These are phyloP conservation scores for Cryphonectria carpinicola DNA, from an alignment of 2,329 filamentous ascomycete genomes.

Conservation along the genomic window DNA sequence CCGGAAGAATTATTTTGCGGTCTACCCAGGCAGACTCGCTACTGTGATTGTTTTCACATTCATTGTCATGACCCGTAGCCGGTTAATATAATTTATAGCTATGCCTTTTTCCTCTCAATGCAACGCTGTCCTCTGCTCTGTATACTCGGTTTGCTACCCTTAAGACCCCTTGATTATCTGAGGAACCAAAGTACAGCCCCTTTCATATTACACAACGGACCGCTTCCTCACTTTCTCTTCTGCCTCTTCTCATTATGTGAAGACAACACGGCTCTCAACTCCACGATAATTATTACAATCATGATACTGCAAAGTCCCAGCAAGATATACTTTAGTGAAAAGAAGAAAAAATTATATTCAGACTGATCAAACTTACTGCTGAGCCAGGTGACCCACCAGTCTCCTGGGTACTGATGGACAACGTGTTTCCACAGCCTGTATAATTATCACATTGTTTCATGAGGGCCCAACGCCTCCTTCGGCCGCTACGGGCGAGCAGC, in stretches of 20 bases:
- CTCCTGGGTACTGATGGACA: not conserved
- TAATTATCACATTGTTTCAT: not conserved
- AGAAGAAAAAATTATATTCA: not conserved
- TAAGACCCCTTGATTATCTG: not conserved
- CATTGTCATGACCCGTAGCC: not conserved
- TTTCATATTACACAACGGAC: too few relatives aligned
- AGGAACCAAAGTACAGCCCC: not conserved
- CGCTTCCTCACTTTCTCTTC: not conserved
- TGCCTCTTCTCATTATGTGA: not conserved
- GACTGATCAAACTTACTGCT: not conserved
- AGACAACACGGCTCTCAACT: not conserved
- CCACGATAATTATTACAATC: not conserved
- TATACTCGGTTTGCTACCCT: not conserved
- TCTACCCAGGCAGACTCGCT: not conserved
- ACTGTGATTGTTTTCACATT: not conserved
- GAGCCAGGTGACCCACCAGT: not conserved
- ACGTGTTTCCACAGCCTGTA: not conserved
- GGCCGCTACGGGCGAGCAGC: not conserved
- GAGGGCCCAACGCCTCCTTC: not conserved
- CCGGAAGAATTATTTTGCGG: not conserved
- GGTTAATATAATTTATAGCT: not conserved
- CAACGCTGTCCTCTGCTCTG: not conserved
- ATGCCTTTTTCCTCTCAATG: not conserved
- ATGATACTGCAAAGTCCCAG: not conserved
- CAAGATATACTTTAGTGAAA: too few relatives aligned